A percentile compares a stretch with the other conserved stretches of the same genome.
phyloP scores from a whole-genome alignment of 106 monocot genomes.

The Allium fistulosum region DNA sequence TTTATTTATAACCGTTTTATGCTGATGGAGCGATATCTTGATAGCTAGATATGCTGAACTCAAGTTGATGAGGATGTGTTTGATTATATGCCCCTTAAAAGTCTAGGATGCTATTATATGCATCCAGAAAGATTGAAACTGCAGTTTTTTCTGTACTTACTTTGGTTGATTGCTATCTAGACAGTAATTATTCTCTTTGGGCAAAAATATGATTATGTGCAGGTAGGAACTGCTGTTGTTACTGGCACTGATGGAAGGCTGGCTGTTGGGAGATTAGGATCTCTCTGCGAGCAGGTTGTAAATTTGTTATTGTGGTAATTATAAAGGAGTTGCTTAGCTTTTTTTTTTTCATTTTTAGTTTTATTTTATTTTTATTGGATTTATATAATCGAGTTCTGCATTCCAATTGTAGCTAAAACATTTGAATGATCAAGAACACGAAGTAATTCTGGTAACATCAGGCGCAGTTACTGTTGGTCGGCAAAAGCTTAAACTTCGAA shows the following conservation, averaged over 20 bases:
- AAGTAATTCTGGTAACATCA: slow-evolving; percentile 79
- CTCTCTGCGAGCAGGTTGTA: slow-evolving; percentile 13
- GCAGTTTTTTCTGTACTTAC: too few relatives aligned
- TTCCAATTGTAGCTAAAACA: slow-evolving; percentile 57
- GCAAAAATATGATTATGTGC: neutral
- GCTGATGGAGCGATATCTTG: too few relatives aligned
- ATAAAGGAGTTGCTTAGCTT: too few relatives aligned
- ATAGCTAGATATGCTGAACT: too few relatives aligned
- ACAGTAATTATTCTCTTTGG: too few relatives aligned
- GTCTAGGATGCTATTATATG: neutral
- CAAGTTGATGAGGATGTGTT: too few relatives aligned
- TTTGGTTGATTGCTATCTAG: too few relatives aligned
- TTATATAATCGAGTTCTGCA: too few relatives aligned
- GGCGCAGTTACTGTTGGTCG: slow-evolving; percentile 83
- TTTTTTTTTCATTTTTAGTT: too few relatives aligned
- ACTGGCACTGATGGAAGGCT: slow-evolving; percentile 11
- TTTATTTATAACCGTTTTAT: neutral
- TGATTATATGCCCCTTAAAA: neutral
- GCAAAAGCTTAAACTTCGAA: slow-evolving; percentile 67
- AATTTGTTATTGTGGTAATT: too few relatives aligned
- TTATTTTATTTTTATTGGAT: too few relatives aligned
- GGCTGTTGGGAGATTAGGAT: slow-evolving; percentile 12
- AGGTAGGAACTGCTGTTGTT: slow-evolving; percentile 17
- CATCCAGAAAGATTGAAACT: neutral
- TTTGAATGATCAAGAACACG: slow-evolving; percentile 48